Percentiles rank a stretch among this genome's conserved stretches.
Conservation (phyloP, 495 filamentous ascomycete genomes). For the Astrothelium subdiscretum region DNA sequence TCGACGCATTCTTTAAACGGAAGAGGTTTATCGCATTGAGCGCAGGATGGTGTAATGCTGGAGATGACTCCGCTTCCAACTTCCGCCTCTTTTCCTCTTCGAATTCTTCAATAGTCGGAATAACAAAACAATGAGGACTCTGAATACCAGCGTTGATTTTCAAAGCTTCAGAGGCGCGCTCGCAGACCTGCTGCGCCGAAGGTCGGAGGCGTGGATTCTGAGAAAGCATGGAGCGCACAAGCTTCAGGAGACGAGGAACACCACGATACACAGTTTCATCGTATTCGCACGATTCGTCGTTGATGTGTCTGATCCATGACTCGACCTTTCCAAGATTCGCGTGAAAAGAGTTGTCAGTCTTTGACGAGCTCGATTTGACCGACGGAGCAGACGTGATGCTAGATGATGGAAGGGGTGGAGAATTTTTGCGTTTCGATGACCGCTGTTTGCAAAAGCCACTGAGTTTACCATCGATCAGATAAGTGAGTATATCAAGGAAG, state of each 20-base stretch:
- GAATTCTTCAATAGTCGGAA: not conserved
- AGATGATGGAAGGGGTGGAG: constrained; percentile 26
- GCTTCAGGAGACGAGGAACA: constrained; percentile 21
- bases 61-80: not conserved
- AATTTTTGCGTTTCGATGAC: constrained; percentile 48
- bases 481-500: constrained; percentile 56
- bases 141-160: not conserved
- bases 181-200: constrained; percentile 21
- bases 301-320: constrained; percentile 61
- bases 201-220: constrained; percentile 23
- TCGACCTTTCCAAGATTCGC: constrained; percentile 65
- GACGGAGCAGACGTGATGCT: constrained; percentile 3
- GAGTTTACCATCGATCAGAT: constrained; percentile 60
- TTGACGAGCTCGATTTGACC: constrained; percentile 9
- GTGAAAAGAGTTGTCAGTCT: constrained; percentile 63
- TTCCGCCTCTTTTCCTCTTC: not conserved
- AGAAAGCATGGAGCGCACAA: constrained; percentile 25
- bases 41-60: not conserved
- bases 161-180: constrained; percentile 14
- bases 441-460: constrained; percentile 65
- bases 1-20: not conserved
- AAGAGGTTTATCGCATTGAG: not conserved
- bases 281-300: constrained; percentile 28
- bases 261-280: constrained; percentile 19
- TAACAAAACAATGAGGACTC: not conserved